These are phyloP conservation scores for Acacia pycnantha DNA, from an alignment of 331 rosid species.

Conservation along the genomic window DNA sequence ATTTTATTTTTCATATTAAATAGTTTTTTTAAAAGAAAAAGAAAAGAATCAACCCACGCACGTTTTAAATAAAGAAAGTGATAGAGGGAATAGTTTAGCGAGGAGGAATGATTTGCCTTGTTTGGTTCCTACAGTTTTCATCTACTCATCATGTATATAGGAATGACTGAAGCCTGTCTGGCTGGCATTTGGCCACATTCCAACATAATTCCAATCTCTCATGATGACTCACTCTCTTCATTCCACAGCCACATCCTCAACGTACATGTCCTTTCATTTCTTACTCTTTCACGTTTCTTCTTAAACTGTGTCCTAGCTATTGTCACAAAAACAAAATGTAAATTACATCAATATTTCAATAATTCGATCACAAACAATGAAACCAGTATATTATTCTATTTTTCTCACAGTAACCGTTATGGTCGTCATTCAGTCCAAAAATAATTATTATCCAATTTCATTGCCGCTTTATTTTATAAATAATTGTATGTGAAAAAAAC, in stretches of 20 bases:
- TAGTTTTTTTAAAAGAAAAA: too few species aligned
- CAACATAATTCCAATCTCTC: neutral
- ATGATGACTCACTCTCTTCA: neutral
- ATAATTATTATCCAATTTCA: too few species aligned
- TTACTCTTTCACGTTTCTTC: neutral
- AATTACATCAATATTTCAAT: too few species aligned
- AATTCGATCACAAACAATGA: too few species aligned
- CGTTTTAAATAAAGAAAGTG: neutral
- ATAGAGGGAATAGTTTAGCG: neutral
- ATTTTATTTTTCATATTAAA: neutral
- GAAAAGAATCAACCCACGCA: neutral
- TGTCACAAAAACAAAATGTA: too few species aligned
- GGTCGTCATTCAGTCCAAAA: too few species aligned
- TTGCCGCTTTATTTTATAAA: too few species aligned
- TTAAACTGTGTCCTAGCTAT: too few species aligned
- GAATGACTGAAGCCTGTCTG: neutral
- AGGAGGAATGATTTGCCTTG: neutral
- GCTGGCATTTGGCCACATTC: neutral
- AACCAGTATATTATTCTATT: too few species aligned
- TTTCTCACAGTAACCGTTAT: too few species aligned
- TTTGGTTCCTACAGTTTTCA: neutral
- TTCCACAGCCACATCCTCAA: neutral
- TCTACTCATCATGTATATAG: neutral
- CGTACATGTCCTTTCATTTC: neutral
- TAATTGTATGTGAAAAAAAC: too few species aligned